Evolutionary conservation across 2,329 filamentous ascomycete genomes (phyloP).

Genomic region (Fusarium phyllophilum): DNA sequence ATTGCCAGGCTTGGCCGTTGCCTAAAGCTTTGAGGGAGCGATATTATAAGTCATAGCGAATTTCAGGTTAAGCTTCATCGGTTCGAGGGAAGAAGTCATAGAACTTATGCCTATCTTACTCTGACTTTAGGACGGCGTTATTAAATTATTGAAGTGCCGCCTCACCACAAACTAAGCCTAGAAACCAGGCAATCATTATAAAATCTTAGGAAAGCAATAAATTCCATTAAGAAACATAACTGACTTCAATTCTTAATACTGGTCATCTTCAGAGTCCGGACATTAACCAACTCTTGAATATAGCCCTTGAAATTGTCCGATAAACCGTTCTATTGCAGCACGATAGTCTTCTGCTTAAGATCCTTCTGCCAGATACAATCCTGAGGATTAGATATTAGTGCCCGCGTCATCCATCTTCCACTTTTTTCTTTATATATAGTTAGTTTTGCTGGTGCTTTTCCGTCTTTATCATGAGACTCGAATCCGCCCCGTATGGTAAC

Average conservation of each 20-base stretch:
- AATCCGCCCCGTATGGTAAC: neutral
- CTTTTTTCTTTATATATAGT: neutral
- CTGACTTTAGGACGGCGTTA: too few relatives aligned
- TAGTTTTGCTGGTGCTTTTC: neutral
- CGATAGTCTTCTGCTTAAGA: neutral
- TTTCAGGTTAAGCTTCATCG: too few relatives aligned
- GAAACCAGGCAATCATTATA: too few relatives aligned
- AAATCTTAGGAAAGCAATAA: too few relatives aligned
- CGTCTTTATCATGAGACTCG: fast-evolving
- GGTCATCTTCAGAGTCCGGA: fast-evolving
- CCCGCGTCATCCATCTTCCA: neutral
- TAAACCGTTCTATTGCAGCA: neutral
- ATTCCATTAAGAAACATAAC: fast-evolving
- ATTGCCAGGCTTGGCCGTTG: slow-evolving; percentile 34
- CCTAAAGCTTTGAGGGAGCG: slow-evolving; percentile 11
- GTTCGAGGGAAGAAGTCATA: too few relatives aligned
- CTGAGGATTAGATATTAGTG: fast-evolving
- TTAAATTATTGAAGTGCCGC: too few relatives aligned
- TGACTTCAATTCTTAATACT: neutral
- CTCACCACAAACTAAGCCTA: too few relatives aligned
- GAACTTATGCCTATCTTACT: too few relatives aligned
- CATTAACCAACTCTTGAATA: fast-evolving
- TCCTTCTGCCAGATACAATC: neutral
- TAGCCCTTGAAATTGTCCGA: neutral
- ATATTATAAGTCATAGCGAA: neutral